phyloP scores from a whole-genome alignment of 2,329 filamentous ascomycete genomes.

The Pseudocercospora macadamiae region DNA sequence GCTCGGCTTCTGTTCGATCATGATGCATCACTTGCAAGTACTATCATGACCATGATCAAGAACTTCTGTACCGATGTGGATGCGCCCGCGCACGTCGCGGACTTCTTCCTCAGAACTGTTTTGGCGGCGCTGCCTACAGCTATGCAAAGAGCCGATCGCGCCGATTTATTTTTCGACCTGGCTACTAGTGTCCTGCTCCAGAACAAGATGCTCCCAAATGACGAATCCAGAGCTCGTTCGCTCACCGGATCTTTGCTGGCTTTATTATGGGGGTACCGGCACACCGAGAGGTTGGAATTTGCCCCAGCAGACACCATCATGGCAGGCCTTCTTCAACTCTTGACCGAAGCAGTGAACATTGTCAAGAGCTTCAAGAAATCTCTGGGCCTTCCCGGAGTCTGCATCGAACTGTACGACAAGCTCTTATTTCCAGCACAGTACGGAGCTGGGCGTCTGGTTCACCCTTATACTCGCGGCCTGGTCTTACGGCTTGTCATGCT shows the following conservation, averaged over 20 bases:
- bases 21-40: conserved; percentile 19
- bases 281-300: conserved; percentile 30
- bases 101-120: conserved; percentile 29
- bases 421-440: conserved; percentile 33
- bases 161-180: conserved; percentile 29
- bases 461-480: conserved; percentile 23
- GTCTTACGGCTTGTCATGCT: conserved; percentile 31
- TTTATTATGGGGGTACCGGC: conserved; percentile 27
- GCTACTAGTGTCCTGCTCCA: conserved; percentile 20
- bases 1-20: conserved; percentile 28
- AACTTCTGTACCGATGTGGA: conserved; percentile 29
- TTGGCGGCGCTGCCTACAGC: conserved; percentile 28
- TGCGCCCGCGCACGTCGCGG: conserved; percentile 18
- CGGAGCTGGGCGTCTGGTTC: conserved; percentile 19
- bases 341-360: conserved; percentile 38
- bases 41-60: conserved; percentile 24
- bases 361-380: conserved; percentile 37
- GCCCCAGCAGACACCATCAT: conserved; percentile 30
- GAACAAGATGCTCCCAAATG: conserved; percentile 16
- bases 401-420: conserved; percentile 27
- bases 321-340: conserved; percentile 42
- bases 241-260: conserved; percentile 24
- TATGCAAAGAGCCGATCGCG: conserved; percentile 12
- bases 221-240: conserved; percentile 27
- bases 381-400: conserved; percentile 25